Conservation (phyloP, 805 yeast species). For the Saturnispora kantuleensis region DNA sequence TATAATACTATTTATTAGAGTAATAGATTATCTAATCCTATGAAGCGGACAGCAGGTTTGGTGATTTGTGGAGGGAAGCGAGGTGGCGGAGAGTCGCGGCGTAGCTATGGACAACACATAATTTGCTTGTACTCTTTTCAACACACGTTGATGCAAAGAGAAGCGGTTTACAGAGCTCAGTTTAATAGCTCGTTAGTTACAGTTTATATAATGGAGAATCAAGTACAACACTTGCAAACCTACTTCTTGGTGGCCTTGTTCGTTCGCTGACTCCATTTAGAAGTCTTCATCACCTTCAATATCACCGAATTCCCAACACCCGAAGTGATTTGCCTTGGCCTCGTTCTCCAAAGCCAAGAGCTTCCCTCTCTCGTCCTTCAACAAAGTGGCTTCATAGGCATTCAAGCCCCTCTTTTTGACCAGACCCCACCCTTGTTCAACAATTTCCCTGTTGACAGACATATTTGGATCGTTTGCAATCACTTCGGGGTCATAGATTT, state of each 20-base stretch:
- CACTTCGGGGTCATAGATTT: slow-evolving; percentile 47
- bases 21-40: background rate
- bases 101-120: no score
- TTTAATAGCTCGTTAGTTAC: no score
- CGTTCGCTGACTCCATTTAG: background rate
- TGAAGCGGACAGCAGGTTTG: no score
- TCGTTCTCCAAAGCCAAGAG: slow-evolving; percentile 34
- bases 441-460: slow-evolving; percentile 51
- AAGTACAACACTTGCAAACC: no score
- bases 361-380: slow-evolving; percentile 29
- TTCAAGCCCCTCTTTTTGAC: slow-evolving; percentile 32
- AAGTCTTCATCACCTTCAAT: slow-evolving; percentile 45
- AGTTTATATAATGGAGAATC: no score
- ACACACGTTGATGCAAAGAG: no score
- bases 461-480: slow-evolving; percentile 44
- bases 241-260: no score
- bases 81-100: no score
- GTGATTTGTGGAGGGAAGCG: no score
- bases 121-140: no score
- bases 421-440: slow-evolving; percentile 50
- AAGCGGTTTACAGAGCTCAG: no score
- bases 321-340: slow-evolving; percentile 43
- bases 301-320: slow-evolving; percentile 75
- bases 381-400: slow-evolving; percentile 27
- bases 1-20: slow-evolving; percentile 3